phyloP scores from a whole-genome alignment of 192 early-diverging fungal species.

The Rhizoclosmatium sp. region DNA sequence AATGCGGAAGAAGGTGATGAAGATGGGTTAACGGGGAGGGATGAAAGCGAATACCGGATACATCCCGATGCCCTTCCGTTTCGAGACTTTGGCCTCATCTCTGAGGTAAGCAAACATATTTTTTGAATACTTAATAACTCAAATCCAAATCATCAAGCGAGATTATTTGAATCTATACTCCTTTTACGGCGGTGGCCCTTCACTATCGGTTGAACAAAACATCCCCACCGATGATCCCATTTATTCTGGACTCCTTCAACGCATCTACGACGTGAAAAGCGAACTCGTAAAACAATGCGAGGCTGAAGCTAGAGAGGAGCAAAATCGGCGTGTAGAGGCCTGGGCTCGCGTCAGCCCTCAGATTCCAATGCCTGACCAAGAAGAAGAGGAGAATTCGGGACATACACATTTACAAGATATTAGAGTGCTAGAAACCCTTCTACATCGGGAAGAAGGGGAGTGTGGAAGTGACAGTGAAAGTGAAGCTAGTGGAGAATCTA shows the following conservation, averaged over 20 bases:
- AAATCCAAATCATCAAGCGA: no score
- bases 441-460: background rate
- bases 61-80: background rate
- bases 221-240: background rate
- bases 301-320: background rate
- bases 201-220: background rate
- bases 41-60: background rate
- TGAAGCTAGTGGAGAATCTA: background rate
- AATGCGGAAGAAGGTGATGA: background rate
- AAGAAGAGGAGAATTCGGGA: background rate
- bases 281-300: background rate
- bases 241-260: background rate
- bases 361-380: background rate
- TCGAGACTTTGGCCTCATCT: background rate
- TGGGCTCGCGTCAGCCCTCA: background rate
- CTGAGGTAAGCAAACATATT: background rate
- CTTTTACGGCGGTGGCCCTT: background rate
- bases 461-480: background rate
- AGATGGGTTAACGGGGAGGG: background rate
- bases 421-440: background rate
- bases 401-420: background rate
- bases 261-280: background rate
- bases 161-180: no score
- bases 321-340: background rate
- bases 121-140: background rate